These are phyloP conservation scores for Elsinoe perseae DNA, from an alignment of 2,329 filamentous ascomycete genomes.

Conservation along the genomic window DNA sequence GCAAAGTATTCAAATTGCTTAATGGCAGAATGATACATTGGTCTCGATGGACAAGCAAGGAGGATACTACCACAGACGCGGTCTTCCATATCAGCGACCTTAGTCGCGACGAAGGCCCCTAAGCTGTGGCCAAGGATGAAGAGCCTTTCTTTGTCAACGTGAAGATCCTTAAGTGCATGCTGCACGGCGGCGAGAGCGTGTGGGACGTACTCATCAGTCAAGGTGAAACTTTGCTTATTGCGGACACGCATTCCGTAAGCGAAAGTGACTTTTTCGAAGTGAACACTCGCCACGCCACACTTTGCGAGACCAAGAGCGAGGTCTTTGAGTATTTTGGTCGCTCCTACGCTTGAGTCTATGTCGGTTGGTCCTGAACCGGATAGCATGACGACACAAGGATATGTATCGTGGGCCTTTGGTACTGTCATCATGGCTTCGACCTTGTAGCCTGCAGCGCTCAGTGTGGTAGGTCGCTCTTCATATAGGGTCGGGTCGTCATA, in stretches of 20 bases:
- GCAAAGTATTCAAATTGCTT: constrained; percentile 10
- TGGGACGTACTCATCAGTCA: constrained; percentile 12
- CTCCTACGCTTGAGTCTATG: neutral
- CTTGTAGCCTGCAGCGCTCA: neutral
- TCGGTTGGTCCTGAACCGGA: constrained; percentile 10
- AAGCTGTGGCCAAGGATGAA: constrained; percentile 6
- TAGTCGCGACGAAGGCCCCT: neutral
- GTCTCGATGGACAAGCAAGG: neutral
- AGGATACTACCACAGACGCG: neutral
- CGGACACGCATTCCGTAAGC: neutral
- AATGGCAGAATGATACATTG: neutral
- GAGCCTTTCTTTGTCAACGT: neutral
- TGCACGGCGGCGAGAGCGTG: neutral
- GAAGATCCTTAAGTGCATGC: neutral
- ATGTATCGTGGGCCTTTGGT: neutral
- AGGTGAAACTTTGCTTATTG: neutral
- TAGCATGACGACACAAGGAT: constrained; percentile 1
- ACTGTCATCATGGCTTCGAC: neutral
- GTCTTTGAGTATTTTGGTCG: constrained; percentile 1
- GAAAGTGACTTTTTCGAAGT: constrained; percentile 7
- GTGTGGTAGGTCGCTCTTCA: neutral
- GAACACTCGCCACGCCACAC: neutral
- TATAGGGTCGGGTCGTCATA: neutral
- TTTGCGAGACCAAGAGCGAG: neutral
- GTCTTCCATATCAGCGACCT: neutral